phyloP scores from a whole-genome alignment of 441 rosid genomes.

The Syzygium syzygioides region DNA sequence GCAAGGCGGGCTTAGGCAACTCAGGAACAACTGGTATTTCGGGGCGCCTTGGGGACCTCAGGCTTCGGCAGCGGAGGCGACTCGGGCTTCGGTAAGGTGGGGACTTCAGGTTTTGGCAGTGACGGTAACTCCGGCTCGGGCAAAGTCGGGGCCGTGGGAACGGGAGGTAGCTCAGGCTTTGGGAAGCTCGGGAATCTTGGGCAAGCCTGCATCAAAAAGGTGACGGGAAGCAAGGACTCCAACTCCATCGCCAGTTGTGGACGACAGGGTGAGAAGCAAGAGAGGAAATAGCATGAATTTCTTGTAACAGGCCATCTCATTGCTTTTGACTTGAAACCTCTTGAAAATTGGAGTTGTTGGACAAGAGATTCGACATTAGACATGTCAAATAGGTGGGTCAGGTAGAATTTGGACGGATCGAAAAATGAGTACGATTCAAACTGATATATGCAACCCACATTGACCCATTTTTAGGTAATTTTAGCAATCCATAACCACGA shows the following conservation, averaged over 20 bases:
- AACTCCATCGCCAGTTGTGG: background rate
- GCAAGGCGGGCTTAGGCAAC: conserved; percentile 4
- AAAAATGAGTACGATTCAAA: background rate
- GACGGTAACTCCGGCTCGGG: conserved; percentile 12
- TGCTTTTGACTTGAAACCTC: background rate
- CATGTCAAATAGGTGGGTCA: accelerated
- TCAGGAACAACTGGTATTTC: accelerated
- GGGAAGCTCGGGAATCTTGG: background rate
- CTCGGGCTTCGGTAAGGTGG: background rate
- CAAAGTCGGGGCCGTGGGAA: background rate
- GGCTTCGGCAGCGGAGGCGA: conserved; percentile 10
- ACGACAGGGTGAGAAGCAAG: background rate
- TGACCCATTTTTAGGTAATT: background rate
- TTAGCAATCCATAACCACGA: accelerated
- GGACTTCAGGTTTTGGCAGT: background rate
- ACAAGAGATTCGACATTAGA: background rate
- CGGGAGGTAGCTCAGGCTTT: background rate
- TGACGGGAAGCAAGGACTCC: background rate
- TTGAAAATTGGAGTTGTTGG: background rate
- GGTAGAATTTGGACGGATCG: accelerated
- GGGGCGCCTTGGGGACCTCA: conserved; percentile 6
- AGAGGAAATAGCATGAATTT: background rate
- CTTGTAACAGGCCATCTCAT: background rate
- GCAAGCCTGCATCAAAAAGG: conserved; percentile 14
- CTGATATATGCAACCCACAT: accelerated